phyloP scores from a whole-genome alignment of 2,329 filamentous ascomycete species.

The Phaeoacremonium minimum region DNA sequence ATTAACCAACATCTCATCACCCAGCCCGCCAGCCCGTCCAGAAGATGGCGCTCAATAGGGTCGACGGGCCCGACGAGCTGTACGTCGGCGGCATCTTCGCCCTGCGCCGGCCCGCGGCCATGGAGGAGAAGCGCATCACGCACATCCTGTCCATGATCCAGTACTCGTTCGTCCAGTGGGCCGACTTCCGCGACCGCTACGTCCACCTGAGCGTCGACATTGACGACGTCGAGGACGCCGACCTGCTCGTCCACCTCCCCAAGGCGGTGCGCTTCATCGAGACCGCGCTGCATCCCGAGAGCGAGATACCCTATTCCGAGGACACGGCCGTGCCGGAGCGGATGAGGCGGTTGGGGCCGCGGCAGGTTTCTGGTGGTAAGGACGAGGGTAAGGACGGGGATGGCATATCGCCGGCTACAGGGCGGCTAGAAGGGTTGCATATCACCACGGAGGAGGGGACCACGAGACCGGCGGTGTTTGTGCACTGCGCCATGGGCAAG shows the following conservation, averaged over 20 bases:
- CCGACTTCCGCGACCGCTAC: conserved; percentile 51
- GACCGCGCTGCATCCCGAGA: conserved; percentile 50
- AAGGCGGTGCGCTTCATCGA: conserved; percentile 80
- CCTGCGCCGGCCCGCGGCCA: conserved; percentile 64
- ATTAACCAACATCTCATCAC: no score
- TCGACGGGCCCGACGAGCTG: conserved; percentile 35
- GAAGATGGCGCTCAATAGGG: conserved; percentile 35
- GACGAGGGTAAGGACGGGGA: neutral
- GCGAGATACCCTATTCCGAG: neutral
- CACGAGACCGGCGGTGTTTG: conserved; percentile 38
- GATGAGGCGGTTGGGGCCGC: no score
- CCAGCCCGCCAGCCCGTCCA: neutral
- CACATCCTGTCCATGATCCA: conserved; percentile 80
- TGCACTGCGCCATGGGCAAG: conserved; percentile 88
- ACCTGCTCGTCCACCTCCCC: conserved; percentile 78
- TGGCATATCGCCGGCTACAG: neutral
- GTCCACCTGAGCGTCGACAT: conserved; percentile 77
- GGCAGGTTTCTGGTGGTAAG: neutral
- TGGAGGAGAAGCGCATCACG: conserved; percentile 73
- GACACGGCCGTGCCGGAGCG: conserved; percentile 5
- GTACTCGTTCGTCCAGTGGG: conserved; percentile 33
- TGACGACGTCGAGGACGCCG: conserved; percentile 86
- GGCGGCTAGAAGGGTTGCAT: neutral
- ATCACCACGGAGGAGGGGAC: conserved; percentile 10
- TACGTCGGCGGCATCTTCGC: conserved; percentile 62